These are phyloP conservation scores for Fusarium equiseti DNA, from an alignment of 2,329 filamentous ascomycete genomes.

Conservation along the genomic window DNA sequence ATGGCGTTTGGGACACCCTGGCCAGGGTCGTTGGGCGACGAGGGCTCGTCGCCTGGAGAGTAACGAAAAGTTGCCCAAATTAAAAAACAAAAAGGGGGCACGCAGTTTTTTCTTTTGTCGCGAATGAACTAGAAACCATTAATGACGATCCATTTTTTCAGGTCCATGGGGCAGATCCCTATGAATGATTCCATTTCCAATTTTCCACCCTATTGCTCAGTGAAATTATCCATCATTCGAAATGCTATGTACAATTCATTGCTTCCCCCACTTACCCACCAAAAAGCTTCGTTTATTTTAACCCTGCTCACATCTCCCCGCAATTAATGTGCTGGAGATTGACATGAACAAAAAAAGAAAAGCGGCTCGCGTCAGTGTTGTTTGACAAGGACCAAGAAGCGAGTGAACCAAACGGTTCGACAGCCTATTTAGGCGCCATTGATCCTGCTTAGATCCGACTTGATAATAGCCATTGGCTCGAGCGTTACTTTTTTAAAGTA, in stretches of 20 bases:
- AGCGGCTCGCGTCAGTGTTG: constrained; percentile 27
- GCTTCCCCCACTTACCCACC: constrained; percentile 18
- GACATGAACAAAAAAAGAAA: not conserved
- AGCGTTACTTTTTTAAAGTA: not conserved
- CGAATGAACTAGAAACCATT: constrained; percentile 37
- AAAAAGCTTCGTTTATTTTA: not conserved
- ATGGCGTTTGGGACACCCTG: constrained; percentile 80
- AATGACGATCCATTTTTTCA: constrained; percentile 36
- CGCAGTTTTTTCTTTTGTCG: constrained; percentile 10
- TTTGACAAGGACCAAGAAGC: constrained; percentile 13
- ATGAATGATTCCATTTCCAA: constrained; percentile 14
- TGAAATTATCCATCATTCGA: constrained; percentile 11
- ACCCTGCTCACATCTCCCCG: constrained; percentile 18
- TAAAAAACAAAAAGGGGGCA: constrained; percentile 30
- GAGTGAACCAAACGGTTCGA: not conserved
- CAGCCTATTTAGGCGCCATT: not conserved
- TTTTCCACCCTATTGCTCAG: constrained; percentile 4
- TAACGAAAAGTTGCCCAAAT: constrained; percentile 70
- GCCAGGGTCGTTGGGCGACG: constrained; percentile 73
- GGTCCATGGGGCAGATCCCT: constrained; percentile 13
- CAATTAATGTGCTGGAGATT: constrained; percentile 24
- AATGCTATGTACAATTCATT: constrained; percentile 14
- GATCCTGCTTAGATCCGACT: not conserved
- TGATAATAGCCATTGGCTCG: not conserved
- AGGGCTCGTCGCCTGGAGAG: constrained; percentile 72